These are phyloP conservation scores for Penicillium hordei DNA, from an alignment of 2,329 filamentous ascomycete genomes.

Conservation along the genomic window DNA sequence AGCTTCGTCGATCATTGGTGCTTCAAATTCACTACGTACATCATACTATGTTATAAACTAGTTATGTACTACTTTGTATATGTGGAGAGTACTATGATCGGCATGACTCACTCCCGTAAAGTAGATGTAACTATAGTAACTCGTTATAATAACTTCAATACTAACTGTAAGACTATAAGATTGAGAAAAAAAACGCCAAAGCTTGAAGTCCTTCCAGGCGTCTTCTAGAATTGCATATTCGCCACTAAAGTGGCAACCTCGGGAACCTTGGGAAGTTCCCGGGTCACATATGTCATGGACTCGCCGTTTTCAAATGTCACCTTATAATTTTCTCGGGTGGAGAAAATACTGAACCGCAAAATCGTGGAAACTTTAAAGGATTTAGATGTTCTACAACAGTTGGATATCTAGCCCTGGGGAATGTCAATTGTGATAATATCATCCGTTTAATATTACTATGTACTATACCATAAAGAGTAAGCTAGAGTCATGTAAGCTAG, in stretches of 20 bases:
- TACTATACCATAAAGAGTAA: neutral
- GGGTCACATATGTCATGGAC: conserved; percentile 9
- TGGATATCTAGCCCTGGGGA: neutral
- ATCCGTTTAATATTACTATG: too few relatives aligned
- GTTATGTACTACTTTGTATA: neutral
- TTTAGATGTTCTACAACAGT: neutral
- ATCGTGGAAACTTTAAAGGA: neutral
- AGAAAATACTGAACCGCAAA: neutral
- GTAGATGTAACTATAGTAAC: neutral
- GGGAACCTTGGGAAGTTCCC: neutral
- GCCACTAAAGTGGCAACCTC: conserved; percentile 3
- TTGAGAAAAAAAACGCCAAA: conserved; percentile 14
- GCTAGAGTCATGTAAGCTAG: neutral
- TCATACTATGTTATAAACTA: neutral
- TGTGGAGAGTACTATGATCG: neutral
- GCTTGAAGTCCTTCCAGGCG: conserved; percentile 32
- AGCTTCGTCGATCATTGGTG: conserved; percentile 9
- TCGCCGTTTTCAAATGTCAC: conserved; percentile 4
- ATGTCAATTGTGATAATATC: neutral
- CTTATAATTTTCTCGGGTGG: neutral
- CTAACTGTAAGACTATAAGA: neutral
- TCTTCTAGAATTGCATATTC: conserved; percentile 36
- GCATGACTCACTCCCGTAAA: neutral
- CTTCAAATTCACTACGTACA: neutral
- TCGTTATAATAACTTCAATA: too few relatives aligned